These are phyloP conservation scores for Lactifluus pinguis DNA, from an alignment of 768 basidiomycete genomes.

Conservation along the genomic window DNA sequence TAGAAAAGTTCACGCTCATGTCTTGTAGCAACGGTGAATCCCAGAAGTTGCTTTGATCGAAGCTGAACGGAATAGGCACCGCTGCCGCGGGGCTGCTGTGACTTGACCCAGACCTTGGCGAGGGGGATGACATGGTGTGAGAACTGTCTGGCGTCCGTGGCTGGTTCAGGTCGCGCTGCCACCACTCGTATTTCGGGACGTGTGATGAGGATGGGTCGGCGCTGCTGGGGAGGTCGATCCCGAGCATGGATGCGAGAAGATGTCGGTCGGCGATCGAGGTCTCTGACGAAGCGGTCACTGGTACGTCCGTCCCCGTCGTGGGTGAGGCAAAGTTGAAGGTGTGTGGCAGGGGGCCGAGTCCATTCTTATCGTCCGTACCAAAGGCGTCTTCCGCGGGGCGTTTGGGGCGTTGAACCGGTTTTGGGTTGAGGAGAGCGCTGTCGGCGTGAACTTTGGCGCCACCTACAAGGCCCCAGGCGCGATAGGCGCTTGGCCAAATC, in stretches of 20 bases:
- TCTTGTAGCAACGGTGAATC: slow-evolving; percentile 8
- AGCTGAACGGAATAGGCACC: slow-evolving; percentile 20
- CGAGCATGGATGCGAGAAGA: slow-evolving; percentile 19
- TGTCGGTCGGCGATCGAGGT: slow-evolving; percentile 7
- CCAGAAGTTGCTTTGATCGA: slow-evolving; percentile 18
- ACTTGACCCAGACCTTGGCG: slow-evolving; percentile 13
- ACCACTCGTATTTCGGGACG: slow-evolving; percentile 16
- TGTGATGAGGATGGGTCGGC: slow-evolving; percentile 11
- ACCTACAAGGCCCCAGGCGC: slow-evolving; percentile 18
- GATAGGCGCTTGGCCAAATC: slow-evolving; percentile 22
- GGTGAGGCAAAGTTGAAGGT: background rate
- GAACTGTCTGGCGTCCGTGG: slow-evolving; percentile 2
- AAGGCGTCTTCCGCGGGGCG: slow-evolving; percentile 19
- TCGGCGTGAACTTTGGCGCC: slow-evolving; percentile 19
- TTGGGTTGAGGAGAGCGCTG: slow-evolving; percentile 8
- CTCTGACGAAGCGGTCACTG: background rate
- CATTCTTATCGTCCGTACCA: background rate
- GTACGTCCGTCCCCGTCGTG: background rate
- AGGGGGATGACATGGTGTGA: slow-evolving; percentile 10
- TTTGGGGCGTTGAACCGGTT: slow-evolving; percentile 4
- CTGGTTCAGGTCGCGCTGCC: slow-evolving; percentile 11
- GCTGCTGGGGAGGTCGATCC: slow-evolving; percentile 14
- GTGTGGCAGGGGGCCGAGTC: background rate
- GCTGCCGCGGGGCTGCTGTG: slow-evolving; percentile 16
- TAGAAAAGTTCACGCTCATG: background rate